Base-by-base conservation (phyloP, 1,139 yeast genomes). In the Protomyces lactucae-debilis region DNA sequence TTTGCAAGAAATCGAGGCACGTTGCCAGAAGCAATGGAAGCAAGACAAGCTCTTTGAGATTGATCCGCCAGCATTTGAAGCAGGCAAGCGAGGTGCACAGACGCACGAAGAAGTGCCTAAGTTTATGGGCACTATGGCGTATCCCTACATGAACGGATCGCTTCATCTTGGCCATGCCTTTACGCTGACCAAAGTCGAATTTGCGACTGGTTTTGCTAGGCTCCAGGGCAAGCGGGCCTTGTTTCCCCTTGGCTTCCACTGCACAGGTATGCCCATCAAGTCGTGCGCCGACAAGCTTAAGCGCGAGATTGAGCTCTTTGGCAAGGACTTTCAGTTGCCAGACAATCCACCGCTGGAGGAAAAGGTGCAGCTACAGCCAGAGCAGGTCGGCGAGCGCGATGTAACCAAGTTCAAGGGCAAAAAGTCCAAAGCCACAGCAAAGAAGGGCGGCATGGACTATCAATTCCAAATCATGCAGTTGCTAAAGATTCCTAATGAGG, bases 101-200 rank as follows among this genome's bases (percentile, higher is more conserved):
- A 81, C 93, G 69, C 91, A 89, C 72, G 82, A 80, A 68, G 82
- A 85, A 72, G 82, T 87, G 75, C 98, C 99, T 66, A 95, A 95
- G 77, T 88, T 82, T 77, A 87, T 90, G 79, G 84, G 90, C 25
- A 87, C 96, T 61, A 92, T 95, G 97, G 99, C 99, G 12, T 95
- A 89, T 74, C 99, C 99, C 52, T 95, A 95, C 78, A 93, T 93
- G 98, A 95, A 95, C 76, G 99, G 99, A 80, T 93, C 90, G 65
- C 82, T 95, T 70, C 99, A 95, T 73, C 98, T 97, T 60, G 99
- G 99, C 65, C 99, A 95, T 76, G 85, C 92, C 71, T 95, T 93
- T 79, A 93, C 99, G 52, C 81, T 93, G 71, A 90, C 98, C 66
- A 95, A 95, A 78, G 95, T 85, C 63, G 99, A 95, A 76, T 95